A percentile compares a stretch with the other conserved stretches of the same genome.
phyloP scores from a whole-genome alignment of 306 rosid species.

The Pachyrhizus erosus region DNA sequence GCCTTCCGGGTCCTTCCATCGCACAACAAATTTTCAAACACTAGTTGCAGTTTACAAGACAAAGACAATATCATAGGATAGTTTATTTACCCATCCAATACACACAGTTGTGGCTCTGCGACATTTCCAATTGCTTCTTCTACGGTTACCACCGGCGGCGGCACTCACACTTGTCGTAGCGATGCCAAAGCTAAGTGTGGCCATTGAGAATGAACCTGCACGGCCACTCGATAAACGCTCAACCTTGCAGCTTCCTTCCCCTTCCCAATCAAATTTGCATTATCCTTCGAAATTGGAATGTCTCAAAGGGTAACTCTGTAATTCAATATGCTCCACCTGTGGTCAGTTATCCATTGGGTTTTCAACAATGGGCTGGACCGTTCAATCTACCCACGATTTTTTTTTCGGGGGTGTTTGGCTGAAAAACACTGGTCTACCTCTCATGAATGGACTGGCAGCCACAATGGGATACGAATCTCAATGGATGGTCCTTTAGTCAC shows the following conservation, averaged over 20 bases:
- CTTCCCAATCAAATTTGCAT: too few species aligned
- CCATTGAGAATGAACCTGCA: conserved; percentile 53
- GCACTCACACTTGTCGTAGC: conserved; percentile 46
- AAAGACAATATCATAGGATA: neutral
- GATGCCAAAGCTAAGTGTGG: conserved; percentile 70
- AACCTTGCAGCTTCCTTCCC: conserved; percentile 50
- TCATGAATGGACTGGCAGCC: too few species aligned
- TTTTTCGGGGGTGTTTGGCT: neutral
- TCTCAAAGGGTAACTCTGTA: conserved; percentile 3
- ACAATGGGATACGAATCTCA: too few species aligned
- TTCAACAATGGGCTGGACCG: neutral
- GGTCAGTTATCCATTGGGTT: neutral
- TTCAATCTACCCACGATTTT: neutral
- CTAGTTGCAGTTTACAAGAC: too few species aligned
- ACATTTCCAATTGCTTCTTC: conserved; percentile 5
- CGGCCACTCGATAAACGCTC: neutral
- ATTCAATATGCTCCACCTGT: neutral
- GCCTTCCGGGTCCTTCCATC: conserved; percentile 89
- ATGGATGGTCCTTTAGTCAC: too few species aligned
- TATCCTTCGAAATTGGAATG: neutral
- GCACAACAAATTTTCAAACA: neutral
- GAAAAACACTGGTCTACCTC: too few species aligned
- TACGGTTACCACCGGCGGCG: conserved; percentile 9
- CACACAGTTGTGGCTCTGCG: conserved; percentile 55
- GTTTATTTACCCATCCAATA: conserved; percentile 67